Conservation (phyloP, 768 basidiomycete genomes). For the Suillus decipiens region DNA sequence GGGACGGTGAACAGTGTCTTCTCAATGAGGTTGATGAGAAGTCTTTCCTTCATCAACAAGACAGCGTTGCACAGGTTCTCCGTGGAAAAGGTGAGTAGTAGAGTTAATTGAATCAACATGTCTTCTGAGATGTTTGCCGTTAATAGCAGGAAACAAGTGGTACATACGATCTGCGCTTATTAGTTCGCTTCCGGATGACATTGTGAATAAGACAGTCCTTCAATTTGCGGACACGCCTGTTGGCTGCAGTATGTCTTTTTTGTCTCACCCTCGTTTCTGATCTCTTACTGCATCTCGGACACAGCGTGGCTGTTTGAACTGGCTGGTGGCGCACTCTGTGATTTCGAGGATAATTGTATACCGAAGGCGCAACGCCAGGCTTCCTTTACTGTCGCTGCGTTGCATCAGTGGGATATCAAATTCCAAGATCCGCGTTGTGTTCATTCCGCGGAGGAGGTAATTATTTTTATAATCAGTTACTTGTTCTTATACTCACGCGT, state of each 20-base stretch:
- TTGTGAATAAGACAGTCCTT: slow-evolving; percentile 80
- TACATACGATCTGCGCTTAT: slow-evolving; percentile 88
- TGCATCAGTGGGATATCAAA: slow-evolving; percentile 92
- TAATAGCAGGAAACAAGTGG: slow-evolving; percentile 79
- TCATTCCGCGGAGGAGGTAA: slow-evolving; percentile 77
- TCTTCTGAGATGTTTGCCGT: not conserved
- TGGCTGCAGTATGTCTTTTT: slow-evolving; percentile 76
- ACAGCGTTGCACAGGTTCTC: slow-evolving; percentile 87
- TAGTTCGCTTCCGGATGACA: slow-evolving; percentile 81
- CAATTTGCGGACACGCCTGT: slow-evolving; percentile 83
- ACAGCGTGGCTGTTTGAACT: slow-evolving; percentile 92
- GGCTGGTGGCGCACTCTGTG: slow-evolving; percentile 76
- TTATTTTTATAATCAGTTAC: slow-evolving; percentile 18
- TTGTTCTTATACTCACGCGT: slow-evolving; percentile 13
- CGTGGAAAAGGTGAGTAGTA: slow-evolving; percentile 69
- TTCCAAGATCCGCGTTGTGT: slow-evolving; percentile 81
- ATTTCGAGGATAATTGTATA: slow-evolving; percentile 72
- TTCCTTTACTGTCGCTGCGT: slow-evolving; percentile 81
- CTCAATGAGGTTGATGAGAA: slow-evolving; percentile 92
- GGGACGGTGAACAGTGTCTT: slow-evolving; percentile 85
- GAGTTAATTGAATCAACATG: not conserved
- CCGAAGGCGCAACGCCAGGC: slow-evolving; percentile 81
- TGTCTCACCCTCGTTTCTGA: not conserved
- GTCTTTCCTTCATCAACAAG: slow-evolving; percentile 86
- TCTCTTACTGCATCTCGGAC: not conserved